Evolutionary conservation across 805 yeast species (phyloP).

Genomic region (Groenewaldozyma tartarivorans): DNA sequence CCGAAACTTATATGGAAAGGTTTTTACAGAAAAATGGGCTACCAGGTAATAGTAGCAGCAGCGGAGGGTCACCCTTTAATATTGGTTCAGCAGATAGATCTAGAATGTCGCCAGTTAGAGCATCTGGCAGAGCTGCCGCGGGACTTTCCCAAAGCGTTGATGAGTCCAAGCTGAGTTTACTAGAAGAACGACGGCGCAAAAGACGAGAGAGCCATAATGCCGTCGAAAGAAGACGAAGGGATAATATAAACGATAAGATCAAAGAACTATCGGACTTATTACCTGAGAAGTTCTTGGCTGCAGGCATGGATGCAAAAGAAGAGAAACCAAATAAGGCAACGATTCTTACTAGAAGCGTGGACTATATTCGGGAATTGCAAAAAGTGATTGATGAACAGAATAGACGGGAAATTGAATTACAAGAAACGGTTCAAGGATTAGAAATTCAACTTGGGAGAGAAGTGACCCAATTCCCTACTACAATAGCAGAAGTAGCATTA

Average conservation of each 20-base stretch:
- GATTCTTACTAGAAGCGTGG: slow-evolving; percentile 68
- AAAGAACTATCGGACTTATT: slow-evolving; percentile 73
- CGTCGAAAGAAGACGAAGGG: slow-evolving; percentile 86
- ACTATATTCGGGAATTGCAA: slow-evolving; percentile 59
- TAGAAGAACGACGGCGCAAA: slow-evolving; percentile 57
- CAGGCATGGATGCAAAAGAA: slow-evolving; percentile 31
- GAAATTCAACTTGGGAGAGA: slow-evolving; percentile 37
- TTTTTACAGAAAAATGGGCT: slow-evolving; percentile 19
- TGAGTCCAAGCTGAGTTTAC: slow-evolving; percentile 11
- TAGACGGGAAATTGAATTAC: slow-evolving; percentile 66
- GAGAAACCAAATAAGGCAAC: slow-evolving; percentile 76
- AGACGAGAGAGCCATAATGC: slow-evolving; percentile 89
- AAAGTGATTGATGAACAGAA: slow-evolving; percentile 62
- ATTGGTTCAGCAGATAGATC: background rate
- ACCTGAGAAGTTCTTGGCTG: slow-evolving; percentile 39
- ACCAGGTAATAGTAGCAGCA: slow-evolving; percentile 1
- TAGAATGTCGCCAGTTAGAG: background rate
- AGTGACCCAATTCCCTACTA: slow-evolving; percentile 40
- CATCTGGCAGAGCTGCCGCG: slow-evolving; percentile 1
- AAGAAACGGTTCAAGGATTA: slow-evolving; percentile 47
- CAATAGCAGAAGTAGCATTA: slow-evolving; percentile 72
- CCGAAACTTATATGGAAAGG: slow-evolving; percentile 18
- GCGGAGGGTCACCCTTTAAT: too few relatives aligned
- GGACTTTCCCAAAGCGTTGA: slow-evolving; percentile 11
- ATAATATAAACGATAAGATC: slow-evolving; percentile 79